Evolutionary conservation across 371 early-diverging fungal species (phyloP), one percentile per base, ranked within the genome.

Genomic region (Mortierella sp.): DNA sequence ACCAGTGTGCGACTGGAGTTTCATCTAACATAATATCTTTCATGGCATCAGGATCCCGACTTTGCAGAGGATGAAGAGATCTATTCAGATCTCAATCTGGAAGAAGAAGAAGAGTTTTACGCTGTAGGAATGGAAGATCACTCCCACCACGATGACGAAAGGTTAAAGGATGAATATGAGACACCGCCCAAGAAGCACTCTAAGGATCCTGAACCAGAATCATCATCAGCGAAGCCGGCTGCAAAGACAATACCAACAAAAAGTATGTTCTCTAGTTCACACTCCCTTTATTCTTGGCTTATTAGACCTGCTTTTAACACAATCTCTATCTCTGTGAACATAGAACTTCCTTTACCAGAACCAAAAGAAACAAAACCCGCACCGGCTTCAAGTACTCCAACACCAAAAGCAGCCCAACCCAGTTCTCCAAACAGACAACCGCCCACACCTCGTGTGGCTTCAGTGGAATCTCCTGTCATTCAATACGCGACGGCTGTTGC

Each of bases 11-110:
- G 34, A 34, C 34, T 34, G 34, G 10, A 10, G 10, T 7, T 4
- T 34, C 34, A 34, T 34, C 34, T 34, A 34, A 34, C 34, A n/a
- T 10, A 34, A 34, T 10, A 34, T 34, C 34, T 10, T 34, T 34
- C 10, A 10, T 34, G 34, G 34, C 10, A 47, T 44, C 58, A 85
- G 80, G 94, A 96, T 17, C 91, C 91, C 22, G 95, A 94, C 66
- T 96, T 94, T 81, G 91, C 88, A 45, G 97, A 97, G 67, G 92
- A 96, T 66, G 96, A 96, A 63, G 87, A 81, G 50, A 86, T 98
- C 22, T 98, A 98, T 79, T 96, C 97, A 59, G 95, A 95, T 29
- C 78, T 98, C 66, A 89, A 94, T 73, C 83, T 98, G 52, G 94
- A 94, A 57, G 95, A 96, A 56, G 96, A 92, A 53, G 93, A 95